Evolutionary conservation across 2,329 filamentous ascomycete genomes (phyloP).

Genomic region (Ophiostoma populinum): DNA sequence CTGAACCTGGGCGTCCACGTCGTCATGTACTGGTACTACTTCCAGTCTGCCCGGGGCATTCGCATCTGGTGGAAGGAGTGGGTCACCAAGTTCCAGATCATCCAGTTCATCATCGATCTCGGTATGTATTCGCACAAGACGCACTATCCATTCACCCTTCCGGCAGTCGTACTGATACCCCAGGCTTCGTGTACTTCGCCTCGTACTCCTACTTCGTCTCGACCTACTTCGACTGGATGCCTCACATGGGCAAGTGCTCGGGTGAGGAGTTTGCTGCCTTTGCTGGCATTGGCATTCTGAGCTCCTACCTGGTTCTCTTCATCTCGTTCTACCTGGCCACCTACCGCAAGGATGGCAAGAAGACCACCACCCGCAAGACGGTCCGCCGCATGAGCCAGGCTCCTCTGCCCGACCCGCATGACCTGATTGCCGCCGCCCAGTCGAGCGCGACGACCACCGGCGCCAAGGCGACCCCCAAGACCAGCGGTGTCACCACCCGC

Average conservation of each 20-base stretch:
- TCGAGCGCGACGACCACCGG: slow-evolving; percentile 37
- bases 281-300: slow-evolving; percentile 78
- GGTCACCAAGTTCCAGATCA: slow-evolving; percentile 94
- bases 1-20: slow-evolving; percentile 91
- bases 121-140: slow-evolving; percentile 46
- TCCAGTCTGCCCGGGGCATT: slow-evolving; percentile 91
- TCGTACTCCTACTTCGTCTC: slow-evolving; percentile 64
- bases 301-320: slow-evolving; percentile 92
- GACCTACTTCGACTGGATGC: slow-evolving; percentile 81
- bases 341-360: slow-evolving; percentile 77
- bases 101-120: slow-evolving; percentile 92
- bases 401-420: slow-evolving; percentile 65
- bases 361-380: slow-evolving; percentile 62
- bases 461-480: slow-evolving; percentile 28
- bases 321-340: slow-evolving; percentile 98
- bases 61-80: slow-evolving; percentile 99
- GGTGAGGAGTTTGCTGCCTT: slow-evolving; percentile 96
- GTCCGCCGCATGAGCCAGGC: slow-evolving; percentile 49
- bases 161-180: slow-evolving; percentile 1
- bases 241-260: slow-evolving; percentile 71
- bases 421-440: slow-evolving; percentile 39
- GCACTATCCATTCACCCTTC: too few relatives aligned
- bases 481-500: slow-evolving; percentile 32
- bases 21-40: slow-evolving; percentile 99
- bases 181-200: slow-evolving; percentile 94